Percentiles rank a stretch among this genome's conserved stretches.
Evolutionary conservation across 2,329 filamentous ascomycete genomes (phyloP).

Genomic region (Hirsutella minnesotensis): DNA sequence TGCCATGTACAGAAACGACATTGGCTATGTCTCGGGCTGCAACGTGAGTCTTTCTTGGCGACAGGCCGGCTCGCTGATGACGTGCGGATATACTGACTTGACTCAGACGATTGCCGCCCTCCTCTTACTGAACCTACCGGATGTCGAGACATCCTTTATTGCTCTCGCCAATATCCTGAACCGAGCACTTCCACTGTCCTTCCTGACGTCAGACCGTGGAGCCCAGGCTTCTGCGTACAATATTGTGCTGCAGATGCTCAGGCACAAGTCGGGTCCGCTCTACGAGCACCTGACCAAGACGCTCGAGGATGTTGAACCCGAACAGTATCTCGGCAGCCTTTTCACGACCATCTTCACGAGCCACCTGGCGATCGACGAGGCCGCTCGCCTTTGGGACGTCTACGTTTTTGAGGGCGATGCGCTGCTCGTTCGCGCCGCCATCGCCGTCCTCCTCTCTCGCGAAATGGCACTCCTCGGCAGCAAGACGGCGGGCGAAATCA

Average conservation of each 20-base stretch:
- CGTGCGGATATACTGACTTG: not conserved
- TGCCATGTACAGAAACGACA: constrained; percentile 70
- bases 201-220: constrained; percentile 58
- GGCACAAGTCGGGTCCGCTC: constrained; percentile 51
- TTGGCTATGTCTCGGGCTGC: constrained; percentile 64
- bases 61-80: not conserved
- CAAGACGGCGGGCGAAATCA: constrained; percentile 31
- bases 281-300: constrained; percentile 49
- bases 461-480: constrained; percentile 40
- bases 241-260: constrained; percentile 54
- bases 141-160: constrained; percentile 53
- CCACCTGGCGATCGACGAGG: constrained; percentile 55
- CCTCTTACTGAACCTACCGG: constrained; percentile 58
- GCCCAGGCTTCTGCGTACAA: constrained; percentile 59
- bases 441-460: constrained; percentile 48
- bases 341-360: constrained; percentile 55
- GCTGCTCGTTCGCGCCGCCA: constrained; percentile 56
- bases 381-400: constrained; percentile 66
- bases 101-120: constrained; percentile 57
- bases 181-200: constrained; percentile 61
- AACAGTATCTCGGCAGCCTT: constrained; percentile 45
- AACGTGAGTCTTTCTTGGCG: constrained; percentile 42
- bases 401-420: constrained; percentile 74
- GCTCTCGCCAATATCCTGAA: constrained; percentile 68
- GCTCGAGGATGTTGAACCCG: constrained; percentile 30